phyloP scores from a whole-genome alignment of 106 monocot genomes.

The Phalaenopsis equestris region DNA sequence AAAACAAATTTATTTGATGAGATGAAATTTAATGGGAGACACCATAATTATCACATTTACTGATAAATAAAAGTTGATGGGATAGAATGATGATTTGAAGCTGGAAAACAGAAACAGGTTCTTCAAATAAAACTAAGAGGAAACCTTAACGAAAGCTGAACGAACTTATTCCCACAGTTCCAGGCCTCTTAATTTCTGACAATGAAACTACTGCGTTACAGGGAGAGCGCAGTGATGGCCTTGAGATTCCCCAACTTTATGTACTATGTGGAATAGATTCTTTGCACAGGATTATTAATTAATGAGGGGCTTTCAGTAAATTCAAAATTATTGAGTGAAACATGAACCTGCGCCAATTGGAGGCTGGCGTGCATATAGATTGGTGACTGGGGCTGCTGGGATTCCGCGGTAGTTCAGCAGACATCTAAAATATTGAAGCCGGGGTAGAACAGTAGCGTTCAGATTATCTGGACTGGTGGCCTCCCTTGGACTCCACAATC shows the following conservation, averaged over 20 bases:
- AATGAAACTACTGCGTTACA: no score
- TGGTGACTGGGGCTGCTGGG: slow-evolving; percentile 83
- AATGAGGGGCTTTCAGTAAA: background rate
- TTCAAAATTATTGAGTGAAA: slow-evolving; percentile 50
- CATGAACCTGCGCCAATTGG: slow-evolving; percentile 87
- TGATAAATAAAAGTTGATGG: no score
- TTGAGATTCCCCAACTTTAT: background rate
- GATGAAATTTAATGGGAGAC: no score
- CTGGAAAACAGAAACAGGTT: background rate
- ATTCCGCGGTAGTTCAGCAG: slow-evolving; percentile 82
- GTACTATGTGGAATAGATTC: background rate
- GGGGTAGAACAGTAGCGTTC: slow-evolving; percentile 44
- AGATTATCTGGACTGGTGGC: slow-evolving; percentile 33
- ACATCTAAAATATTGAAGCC: slow-evolving; percentile 85
- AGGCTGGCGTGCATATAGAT: slow-evolving; percentile 47
- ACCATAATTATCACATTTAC: no score
- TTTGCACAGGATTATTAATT: background rate
- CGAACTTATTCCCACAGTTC: no score
- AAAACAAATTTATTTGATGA: no score
- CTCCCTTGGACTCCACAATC: slow-evolving; percentile 71
- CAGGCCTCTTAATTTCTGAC: no score
- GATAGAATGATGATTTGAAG: background rate
- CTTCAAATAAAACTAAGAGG: background rate
- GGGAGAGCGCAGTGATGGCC: no score
- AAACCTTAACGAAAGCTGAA: background rate